Evolutionary conservation across 1,284 basidiomycete species (phyloP).

Genomic region (Waitea zeae): DNA sequence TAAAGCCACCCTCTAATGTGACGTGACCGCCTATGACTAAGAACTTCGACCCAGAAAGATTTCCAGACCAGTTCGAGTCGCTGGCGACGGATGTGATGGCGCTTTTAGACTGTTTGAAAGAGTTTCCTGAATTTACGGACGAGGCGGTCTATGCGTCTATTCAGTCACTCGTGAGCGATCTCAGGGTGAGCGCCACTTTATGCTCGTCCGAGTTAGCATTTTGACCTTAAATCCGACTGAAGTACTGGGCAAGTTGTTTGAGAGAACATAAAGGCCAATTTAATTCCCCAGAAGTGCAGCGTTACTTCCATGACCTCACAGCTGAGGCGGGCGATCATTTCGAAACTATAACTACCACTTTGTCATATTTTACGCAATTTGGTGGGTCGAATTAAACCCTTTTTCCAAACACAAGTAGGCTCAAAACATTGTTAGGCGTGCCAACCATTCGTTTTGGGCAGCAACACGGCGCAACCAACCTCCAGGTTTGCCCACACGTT

Average conservation of each 20-base stretch:
- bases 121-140: conserved; percentile 60
- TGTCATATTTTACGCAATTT: conserved; percentile 56
- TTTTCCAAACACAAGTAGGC: neutral
- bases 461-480: conserved; percentile 48
- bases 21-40: conserved; percentile 33
- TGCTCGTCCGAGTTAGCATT: neutral
- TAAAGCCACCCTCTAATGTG: conserved; percentile 24
- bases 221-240: conserved; percentile 5
- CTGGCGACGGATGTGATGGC: conserved; percentile 43
- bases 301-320: conserved; percentile 54
- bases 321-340: conserved; percentile 49
- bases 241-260: conserved; percentile 59
- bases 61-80: conserved; percentile 27
- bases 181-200: conserved; percentile 27
- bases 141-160: conserved; percentile 55
- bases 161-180: conserved; percentile 42
- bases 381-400: conserved; percentile 21
- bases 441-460: conserved; percentile 61
- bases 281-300: conserved; percentile 28
- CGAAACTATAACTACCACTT: conserved; percentile 41
- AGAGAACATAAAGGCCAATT: conserved; percentile 32
- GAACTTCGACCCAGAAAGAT: conserved; percentile 38
- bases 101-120: conserved; percentile 49
- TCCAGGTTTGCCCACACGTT: conserved; percentile 18
- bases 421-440: conserved; percentile 25